These are phyloP conservation scores for Centrapalus pauciflorus DNA, from an alignment of 129 eudicot genomes.

Conservation along the genomic window DNA sequence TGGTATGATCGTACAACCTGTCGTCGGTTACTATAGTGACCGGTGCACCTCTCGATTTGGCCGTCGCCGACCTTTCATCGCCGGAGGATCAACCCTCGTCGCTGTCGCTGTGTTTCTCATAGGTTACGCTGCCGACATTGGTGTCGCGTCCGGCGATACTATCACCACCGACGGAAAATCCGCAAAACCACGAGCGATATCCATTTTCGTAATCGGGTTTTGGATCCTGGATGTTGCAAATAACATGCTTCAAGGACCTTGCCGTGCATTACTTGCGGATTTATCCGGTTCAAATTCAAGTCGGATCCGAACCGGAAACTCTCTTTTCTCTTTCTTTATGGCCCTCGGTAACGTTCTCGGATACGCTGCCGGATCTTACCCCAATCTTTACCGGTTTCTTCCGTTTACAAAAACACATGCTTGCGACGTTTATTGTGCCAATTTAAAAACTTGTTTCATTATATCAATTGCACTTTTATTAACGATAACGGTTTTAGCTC, in stretches of 20 bases:
- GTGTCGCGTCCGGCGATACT: slow-evolving; percentile 33
- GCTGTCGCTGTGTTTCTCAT: slow-evolving; percentile 41
- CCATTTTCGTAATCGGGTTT: slow-evolving; percentile 45
- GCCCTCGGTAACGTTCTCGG: slow-evolving; percentile 71
- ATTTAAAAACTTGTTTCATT: slow-evolving; percentile 60
- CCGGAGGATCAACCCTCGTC: slow-evolving; percentile 32
- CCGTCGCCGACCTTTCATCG: slow-evolving; percentile 53
- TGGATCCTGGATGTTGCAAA: slow-evolving; percentile 65
- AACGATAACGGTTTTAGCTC: slow-evolving; percentile 18
- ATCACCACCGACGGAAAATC: not conserved
- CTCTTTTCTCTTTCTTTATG: slow-evolving; percentile 63
- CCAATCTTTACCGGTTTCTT: slow-evolving; percentile 17
- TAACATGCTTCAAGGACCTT: slow-evolving; percentile 57
- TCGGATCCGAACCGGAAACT: slow-evolving; percentile 36
- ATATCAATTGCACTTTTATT: slow-evolving; percentile 30
- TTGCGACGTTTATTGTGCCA: slow-evolving; percentile 65
- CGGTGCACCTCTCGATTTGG: slow-evolving; percentile 43
- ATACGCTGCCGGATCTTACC: slow-evolving; percentile 49
- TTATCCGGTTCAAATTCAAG: slow-evolving; percentile 25
- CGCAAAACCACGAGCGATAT: slow-evolving; percentile 37
- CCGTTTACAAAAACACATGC: slow-evolving; percentile 57
- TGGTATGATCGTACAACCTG: slow-evolving; percentile 62
- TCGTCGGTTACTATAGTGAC: slow-evolving; percentile 50
- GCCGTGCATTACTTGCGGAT: slow-evolving; percentile 60
- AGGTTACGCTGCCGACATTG: slow-evolving; percentile 57